Conservation (phyloP, 2,329 filamentous ascomycete genomes). For the Mycosphaerelloides madeirae region DNA sequence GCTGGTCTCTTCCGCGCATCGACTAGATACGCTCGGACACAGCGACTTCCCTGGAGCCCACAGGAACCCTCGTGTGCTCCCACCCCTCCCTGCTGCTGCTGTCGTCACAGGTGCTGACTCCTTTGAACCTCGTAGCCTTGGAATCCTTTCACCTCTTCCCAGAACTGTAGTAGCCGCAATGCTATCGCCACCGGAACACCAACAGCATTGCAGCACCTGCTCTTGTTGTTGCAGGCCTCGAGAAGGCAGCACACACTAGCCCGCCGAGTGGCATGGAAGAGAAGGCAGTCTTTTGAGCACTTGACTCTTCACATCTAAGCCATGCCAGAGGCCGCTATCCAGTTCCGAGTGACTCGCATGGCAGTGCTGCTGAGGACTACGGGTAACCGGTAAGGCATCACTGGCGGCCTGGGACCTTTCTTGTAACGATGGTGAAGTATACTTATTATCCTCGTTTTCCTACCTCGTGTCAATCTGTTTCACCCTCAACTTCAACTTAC, state of each 20-base stretch:
- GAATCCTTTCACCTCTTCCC: neutral
- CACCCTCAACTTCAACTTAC: neutral
- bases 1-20: no score
- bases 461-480: neutral
- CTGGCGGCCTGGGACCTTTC: no score
- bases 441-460: no score
- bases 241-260: neutral
- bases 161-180: neutral
- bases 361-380: neutral
- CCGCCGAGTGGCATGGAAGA: neutral
- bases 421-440: no score
- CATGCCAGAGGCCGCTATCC: neutral
- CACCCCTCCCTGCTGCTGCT: no score
- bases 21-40: no score
- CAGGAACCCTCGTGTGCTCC: no score
- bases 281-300: neutral
- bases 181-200: neutral
- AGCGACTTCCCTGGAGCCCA: no score
- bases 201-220: neutral
- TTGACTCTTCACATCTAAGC: neutral
- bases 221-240: neutral
- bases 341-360: neutral
- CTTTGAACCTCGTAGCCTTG: neutral
- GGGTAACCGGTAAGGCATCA: neutral
- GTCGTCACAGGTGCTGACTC: no score